Evolutionary conservation across 306 rosid genomes (phyloP), one percentile per base, ranked within the genome.

Genomic region (Dryas alaskensis): DNA sequence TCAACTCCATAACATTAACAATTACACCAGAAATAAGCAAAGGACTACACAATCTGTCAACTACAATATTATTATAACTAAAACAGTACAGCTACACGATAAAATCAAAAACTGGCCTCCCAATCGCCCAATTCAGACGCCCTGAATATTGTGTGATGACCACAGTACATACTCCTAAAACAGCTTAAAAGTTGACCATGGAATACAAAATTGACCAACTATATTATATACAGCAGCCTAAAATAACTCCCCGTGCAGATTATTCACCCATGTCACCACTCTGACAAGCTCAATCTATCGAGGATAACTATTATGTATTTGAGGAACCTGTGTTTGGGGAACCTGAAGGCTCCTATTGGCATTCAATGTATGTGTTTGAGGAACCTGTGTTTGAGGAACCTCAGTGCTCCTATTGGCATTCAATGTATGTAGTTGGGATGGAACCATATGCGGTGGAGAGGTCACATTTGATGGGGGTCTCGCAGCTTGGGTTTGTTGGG

Each of bases 401-500:
- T 39, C 50, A 52, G 82, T 75, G 73, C 70, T 84, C 74, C 74
- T 81, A 72, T 78, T 86, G 4, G 78, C 81, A 5, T 73, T 17
- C 13, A 73, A 82, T 14, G 46, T 80, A 59, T 74, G 81, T 64
- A 60, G 76, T 52, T 54, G 82, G 37, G 81, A 13, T 11, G 73
- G 27, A 62, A 52, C 78, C 42, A 42, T 31, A 7, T 81, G 65
- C 60, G 82, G 69, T 4, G 78, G 76, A 42, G 81, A 16, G 1
- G 77, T 63, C 67, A 47, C 11, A 48, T 73, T 54, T 19, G 74
- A 16, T 1, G 64, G 76, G 7, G 84, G 81, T 71, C 84, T 80
- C 5, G 74, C 52, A 45, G 79, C 51, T 40, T 77, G 79, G 8
- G 66, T 62, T 43, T 70, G n/a, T 57, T 78, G 92, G 50, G 93